Percentiles rank a stretch among this genome's conserved stretches.
These are phyloP conservation scores for Ceratobasidium papillatum DNA, from an alignment of 1,284 basidiomycete genomes.

Conservation along the genomic window DNA sequence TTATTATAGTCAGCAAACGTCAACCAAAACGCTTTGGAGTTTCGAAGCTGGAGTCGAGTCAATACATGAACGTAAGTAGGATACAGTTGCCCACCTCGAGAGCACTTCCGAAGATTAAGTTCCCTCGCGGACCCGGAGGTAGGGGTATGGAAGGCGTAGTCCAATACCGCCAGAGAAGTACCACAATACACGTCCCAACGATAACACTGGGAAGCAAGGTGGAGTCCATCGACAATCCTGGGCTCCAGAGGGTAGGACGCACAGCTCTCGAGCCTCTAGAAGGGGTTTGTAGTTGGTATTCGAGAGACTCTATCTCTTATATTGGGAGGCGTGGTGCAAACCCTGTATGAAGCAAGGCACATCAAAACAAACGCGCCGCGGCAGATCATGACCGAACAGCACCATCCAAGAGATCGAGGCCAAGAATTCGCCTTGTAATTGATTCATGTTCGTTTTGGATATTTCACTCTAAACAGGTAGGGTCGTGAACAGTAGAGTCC, in stretches of 20 bases:
- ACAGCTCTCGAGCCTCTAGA: no score
- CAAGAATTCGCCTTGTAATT: no score
- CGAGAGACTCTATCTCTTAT: no score
- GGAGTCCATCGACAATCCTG: no score
- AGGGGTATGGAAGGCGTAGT: slow-evolving; percentile 11
- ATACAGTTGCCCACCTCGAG: background rate
- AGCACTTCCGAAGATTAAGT: slow-evolving; percentile 21
- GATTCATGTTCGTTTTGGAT: no score
- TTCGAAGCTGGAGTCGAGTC: slow-evolving; percentile 5
- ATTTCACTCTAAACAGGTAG: no score
- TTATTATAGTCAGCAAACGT: slow-evolving; percentile 13
- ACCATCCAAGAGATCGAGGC: background rate
- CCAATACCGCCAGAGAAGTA: slow-evolving; percentile 20
- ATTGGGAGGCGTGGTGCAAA: background rate
- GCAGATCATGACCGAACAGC: background rate
- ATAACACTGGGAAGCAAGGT: background rate
- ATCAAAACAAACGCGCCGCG: background rate
- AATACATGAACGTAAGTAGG: background rate
- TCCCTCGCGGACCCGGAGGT: slow-evolving; percentile 24
- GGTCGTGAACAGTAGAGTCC: no score
- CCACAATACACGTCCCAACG: background rate
- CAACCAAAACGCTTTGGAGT: slow-evolving; percentile 19
- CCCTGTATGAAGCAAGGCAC: background rate
- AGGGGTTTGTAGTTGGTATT: no score
- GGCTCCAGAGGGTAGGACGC: no score